phyloP scores from a whole-genome alignment of 2,329 filamentous ascomycete genomes.

The Diplodia seriata region DNA sequence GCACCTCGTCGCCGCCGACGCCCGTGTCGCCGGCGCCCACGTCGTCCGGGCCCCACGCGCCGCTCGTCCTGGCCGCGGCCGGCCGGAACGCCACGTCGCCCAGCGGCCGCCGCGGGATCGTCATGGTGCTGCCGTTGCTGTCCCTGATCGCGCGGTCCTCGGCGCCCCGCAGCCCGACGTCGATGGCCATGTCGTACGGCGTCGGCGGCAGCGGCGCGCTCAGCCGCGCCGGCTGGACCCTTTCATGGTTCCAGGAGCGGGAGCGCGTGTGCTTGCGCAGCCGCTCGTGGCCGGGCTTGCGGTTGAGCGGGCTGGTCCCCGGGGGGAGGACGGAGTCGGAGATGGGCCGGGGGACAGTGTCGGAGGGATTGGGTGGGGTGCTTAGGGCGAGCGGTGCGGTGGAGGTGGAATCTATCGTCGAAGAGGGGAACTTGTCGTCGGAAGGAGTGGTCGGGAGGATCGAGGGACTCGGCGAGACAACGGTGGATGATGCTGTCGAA shows the following conservation, averaged over 20 bases:
- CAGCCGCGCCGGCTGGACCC: neutral
- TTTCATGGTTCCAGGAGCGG: neutral
- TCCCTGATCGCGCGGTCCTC: neutral
- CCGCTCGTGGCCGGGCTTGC: neutral
- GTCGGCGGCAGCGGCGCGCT: neutral
- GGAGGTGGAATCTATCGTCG: too few relatives aligned
- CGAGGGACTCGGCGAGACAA: too few relatives aligned
- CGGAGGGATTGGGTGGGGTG: neutral
- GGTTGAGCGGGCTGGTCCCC: neutral
- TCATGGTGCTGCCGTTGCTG: neutral
- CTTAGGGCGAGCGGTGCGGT: too few relatives aligned
- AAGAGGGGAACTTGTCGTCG: too few relatives aligned
- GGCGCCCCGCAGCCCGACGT: neutral
- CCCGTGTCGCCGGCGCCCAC: neutral
- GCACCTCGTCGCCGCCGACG: neutral
- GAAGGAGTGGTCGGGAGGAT: too few relatives aligned
- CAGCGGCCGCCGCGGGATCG: slow-evolving; percentile 6
- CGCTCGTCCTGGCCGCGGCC: neutral
- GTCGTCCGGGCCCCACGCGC: slow-evolving; percentile 1
- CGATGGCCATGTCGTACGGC: slow-evolving; percentile 7
- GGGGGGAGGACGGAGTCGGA: neutral
- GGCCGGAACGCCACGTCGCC: neutral
- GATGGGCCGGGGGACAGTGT: neutral
- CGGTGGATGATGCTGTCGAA: too few relatives aligned
- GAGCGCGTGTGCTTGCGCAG: neutral